phyloP scores from a whole-genome alignment of 768 basidiomycete genomes.

The Lanmaoa pseudosensibilis region DNA sequence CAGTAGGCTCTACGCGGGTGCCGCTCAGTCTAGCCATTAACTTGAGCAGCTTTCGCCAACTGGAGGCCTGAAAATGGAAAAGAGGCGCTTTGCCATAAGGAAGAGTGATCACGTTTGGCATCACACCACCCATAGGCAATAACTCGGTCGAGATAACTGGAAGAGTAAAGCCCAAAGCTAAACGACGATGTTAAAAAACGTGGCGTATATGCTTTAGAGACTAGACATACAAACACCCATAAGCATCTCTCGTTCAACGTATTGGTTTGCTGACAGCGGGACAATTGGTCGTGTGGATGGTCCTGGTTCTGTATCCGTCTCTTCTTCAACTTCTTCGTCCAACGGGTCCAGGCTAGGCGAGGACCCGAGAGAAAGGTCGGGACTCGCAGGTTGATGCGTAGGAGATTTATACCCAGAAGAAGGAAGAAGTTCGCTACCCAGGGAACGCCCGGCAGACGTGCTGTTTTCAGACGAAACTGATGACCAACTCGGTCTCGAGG shows the following conservation, averaged over 20 bases:
- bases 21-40: slow-evolving; percentile 72
- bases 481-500: slow-evolving; percentile 24
- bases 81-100: slow-evolving; percentile 68
- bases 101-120: slow-evolving; percentile 75
- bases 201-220: background rate
- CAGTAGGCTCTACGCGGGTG: slow-evolving; percentile 67
- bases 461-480: slow-evolving; percentile 28
- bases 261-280: slow-evolving; percentile 37
- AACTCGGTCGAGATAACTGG: slow-evolving; percentile 53
- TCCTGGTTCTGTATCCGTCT: slow-evolving; percentile 10
- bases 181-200: slow-evolving; percentile 11
- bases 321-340: slow-evolving; percentile 23
- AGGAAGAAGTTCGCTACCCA: slow-evolving; percentile 14
- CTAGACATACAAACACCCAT: slow-evolving; percentile 60
- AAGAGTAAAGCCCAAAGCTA: slow-evolving; percentile 67
- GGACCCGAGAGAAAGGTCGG: slow-evolving; percentile 20
- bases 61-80: slow-evolving; percentile 71
- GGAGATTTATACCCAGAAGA: slow-evolving; percentile 22
- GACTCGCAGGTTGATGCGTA: slow-evolving; percentile 22
- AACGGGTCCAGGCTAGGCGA: slow-evolving; percentile 13
- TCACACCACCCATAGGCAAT: slow-evolving; percentile 48
- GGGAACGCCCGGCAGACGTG: slow-evolving; percentile 9
- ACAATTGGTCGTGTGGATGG: slow-evolving; percentile 13
- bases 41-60: slow-evolving; percentile 72
- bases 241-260: slow-evolving; percentile 58